phyloP scores from a whole-genome alignment of 2,329 filamentous ascomycete species.

The Sclerotinia borealis region DNA sequence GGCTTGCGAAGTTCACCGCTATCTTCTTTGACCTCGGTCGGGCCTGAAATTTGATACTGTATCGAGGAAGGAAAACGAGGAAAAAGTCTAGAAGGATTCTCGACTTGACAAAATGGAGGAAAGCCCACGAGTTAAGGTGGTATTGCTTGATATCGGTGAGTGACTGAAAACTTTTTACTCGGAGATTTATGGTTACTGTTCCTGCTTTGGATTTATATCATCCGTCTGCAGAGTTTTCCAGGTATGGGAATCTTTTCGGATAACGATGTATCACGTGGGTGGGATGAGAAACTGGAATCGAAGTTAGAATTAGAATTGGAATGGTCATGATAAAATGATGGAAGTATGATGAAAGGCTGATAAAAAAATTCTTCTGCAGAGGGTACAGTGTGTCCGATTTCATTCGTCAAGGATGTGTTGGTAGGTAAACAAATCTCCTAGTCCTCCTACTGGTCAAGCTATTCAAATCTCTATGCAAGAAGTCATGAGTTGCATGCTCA shows the following conservation, averaged over 20 bases:
- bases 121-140: conserved; percentile 15
- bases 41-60: neutral
- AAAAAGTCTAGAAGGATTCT: neutral
- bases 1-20: conserved; percentile 2
- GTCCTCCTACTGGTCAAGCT: neutral
- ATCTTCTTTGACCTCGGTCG: conserved; percentile 1
- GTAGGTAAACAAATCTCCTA: conserved; percentile 40
- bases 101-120: neutral
- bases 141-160: conserved; percentile 34
- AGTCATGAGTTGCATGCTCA: conserved; percentile 8
- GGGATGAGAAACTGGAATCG: neutral
- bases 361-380: conserved; percentile 42
- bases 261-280: neutral
- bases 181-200: neutral
- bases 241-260: neutral
- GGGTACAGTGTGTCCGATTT: conserved; percentile 77
- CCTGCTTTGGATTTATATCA: neutral
- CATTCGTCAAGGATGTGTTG: conserved; percentile 76
- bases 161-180: neutral
- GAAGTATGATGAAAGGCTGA: conserved; percentile 1
- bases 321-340: neutral
- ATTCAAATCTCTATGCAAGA: conserved; percentile 2
- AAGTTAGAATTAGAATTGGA: too few species aligned
- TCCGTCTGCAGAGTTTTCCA: neutral
- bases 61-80: neutral